phyloP scores from a whole-genome alignment of 1,284 basidiomycete genomes.

The Ceratobasidium sp. region DNA sequence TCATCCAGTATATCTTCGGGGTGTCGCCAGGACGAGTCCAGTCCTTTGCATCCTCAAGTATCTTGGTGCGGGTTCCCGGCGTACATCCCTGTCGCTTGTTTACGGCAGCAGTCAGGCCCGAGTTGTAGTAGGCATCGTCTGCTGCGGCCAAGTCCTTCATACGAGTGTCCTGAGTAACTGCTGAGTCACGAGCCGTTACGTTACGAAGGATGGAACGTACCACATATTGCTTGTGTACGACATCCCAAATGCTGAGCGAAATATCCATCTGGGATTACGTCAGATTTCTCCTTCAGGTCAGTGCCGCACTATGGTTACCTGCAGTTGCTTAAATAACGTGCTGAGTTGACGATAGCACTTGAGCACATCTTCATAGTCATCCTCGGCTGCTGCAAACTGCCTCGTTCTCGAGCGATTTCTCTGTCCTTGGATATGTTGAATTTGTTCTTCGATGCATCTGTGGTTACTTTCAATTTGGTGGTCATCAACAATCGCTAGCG shows the following conservation, averaged over 20 bases:
- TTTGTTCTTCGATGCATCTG: not conserved
- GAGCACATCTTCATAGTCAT: not conserved
- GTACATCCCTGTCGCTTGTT: constrained; percentile 7
- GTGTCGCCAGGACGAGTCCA: constrained; percentile 35
- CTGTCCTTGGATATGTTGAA: not conserved
- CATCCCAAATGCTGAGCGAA: not conserved
- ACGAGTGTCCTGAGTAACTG: not conserved
- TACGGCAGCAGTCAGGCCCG: not conserved
- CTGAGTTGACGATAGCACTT: constrained; percentile 1
- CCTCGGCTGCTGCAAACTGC: not conserved
- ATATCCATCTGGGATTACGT: not conserved
- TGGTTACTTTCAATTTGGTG: not conserved
- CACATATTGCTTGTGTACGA: not conserved
- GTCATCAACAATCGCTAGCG: too few species aligned
- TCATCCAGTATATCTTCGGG: constrained; percentile 43
- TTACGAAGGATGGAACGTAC: not conserved
- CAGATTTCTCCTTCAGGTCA: too few species aligned
- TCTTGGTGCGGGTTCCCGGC: constrained; percentile 40
- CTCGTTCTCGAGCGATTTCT: not conserved
- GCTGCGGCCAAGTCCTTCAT: not conserved
- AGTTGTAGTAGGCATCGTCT: not conserved
- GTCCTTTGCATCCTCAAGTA: constrained; percentile 38
- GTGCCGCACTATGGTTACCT: not conserved
- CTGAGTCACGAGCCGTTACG: not conserved
- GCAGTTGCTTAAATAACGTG: not conserved